Evolutionary conservation across 2,329 filamentous ascomycete species (phyloP).

Genomic region (Claviceps pusilla): DNA sequence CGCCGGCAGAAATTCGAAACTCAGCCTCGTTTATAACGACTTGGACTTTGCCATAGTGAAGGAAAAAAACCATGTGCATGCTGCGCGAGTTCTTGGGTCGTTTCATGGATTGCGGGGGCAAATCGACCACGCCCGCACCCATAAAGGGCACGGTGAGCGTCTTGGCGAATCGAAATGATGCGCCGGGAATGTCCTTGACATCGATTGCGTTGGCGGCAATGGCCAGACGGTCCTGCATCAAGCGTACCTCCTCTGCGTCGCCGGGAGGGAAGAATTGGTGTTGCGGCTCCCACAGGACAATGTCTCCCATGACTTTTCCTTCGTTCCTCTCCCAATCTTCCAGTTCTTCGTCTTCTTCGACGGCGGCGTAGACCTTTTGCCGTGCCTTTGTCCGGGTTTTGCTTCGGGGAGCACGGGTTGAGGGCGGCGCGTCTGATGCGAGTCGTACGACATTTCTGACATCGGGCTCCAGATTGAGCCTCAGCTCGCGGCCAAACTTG

Average conservation of each 20-base stretch:
- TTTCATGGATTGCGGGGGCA: constrained; percentile 73
- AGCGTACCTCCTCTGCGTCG: constrained; percentile 38
- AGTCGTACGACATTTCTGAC: constrained; percentile 67
- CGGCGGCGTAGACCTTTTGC: constrained; percentile 19
- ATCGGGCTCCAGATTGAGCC: constrained; percentile 24
- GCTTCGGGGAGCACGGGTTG: constrained; percentile 12
- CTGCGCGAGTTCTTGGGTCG: constrained; percentile 79
- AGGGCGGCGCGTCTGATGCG: constrained; percentile 36
- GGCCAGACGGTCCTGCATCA: constrained; percentile 41
- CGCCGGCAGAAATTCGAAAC: constrained; percentile 76
- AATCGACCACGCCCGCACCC: constrained; percentile 76
- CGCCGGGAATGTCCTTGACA: constrained; percentile 43
- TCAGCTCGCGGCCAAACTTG: constrained; percentile 32
- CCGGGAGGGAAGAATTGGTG: constrained; percentile 38
- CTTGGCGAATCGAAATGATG: constrained; percentile 78
- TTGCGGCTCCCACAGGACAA: constrained; percentile 48
- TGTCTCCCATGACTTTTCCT: constrained; percentile 48
- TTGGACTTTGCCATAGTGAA: constrained; percentile 66
- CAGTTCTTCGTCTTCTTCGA: constrained; percentile 35
- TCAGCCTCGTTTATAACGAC: constrained; percentile 61
- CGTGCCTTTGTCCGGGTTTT: constrained; percentile 17
- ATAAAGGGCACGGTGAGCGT: constrained; percentile 74
- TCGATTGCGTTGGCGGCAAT: constrained; percentile 40
- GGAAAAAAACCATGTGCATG: constrained; percentile 96
- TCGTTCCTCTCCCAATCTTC: constrained; percentile 60